A percentile compares a stretch with the other conserved stretches of the same genome.
phyloP scores from a whole-genome alignment of 2,329 filamentous ascomycete genomes.

The Celoporthe dispersa region DNA sequence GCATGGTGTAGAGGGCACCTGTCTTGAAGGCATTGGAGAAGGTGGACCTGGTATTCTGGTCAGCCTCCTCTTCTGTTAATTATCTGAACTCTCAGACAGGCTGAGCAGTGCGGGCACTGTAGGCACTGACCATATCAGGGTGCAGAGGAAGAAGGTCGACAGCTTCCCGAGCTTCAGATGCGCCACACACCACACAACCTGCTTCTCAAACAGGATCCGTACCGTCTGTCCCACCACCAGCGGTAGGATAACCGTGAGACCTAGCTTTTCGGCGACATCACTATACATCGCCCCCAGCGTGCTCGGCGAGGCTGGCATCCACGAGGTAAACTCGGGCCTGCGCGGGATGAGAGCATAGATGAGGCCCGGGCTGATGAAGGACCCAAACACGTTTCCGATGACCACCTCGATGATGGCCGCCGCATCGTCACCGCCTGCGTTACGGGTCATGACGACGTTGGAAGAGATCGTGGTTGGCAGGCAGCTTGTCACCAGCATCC shows the following conservation, averaged over 20 bases:
- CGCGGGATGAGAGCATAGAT: constrained; percentile 64
- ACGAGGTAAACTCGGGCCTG: constrained; percentile 53
- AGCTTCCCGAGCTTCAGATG: constrained; percentile 57
- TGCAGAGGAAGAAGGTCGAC: constrained; percentile 51
- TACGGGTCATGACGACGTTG: constrained; percentile 75
- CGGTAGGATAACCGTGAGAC: constrained; percentile 68
- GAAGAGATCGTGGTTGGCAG: constrained; percentile 75
- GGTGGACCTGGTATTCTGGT: constrained; percentile 57
- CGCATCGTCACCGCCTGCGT: constrained; percentile 69
- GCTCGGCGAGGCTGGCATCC: constrained; percentile 57
- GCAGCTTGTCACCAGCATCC: constrained; percentile 69
- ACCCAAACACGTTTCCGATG: constrained; percentile 70
- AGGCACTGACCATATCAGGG: constrained; percentile 52
- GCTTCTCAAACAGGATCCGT: constrained; percentile 53
- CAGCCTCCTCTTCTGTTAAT: neutral
- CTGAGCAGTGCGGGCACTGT: constrained; percentile 41
- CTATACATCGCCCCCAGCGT: constrained; percentile 66
- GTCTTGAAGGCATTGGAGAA: constrained; percentile 70
- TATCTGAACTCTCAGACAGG: too few relatives aligned
- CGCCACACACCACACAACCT: constrained; percentile 57
- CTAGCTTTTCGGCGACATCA: constrained; percentile 69
- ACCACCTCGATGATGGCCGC: constrained; percentile 71
- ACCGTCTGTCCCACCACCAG: constrained; percentile 65
- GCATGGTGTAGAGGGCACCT: constrained; percentile 61
- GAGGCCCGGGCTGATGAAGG: constrained; percentile 68